Conservation (phyloP, 177 flowering plant species). For the Vitis hybrid region DNA sequence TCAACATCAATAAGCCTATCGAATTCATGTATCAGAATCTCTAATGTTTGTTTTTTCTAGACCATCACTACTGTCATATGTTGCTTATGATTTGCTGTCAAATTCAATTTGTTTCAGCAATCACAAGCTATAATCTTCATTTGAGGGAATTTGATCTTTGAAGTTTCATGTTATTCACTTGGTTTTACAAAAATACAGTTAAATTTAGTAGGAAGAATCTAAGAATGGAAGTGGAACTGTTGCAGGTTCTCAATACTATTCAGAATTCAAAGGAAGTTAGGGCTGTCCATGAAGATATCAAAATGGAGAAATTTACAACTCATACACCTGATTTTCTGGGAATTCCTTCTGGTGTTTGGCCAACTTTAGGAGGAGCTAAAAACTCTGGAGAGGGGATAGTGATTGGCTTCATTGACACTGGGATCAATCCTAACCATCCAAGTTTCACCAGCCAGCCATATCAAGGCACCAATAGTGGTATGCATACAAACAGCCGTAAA, state of each 20-base stretch:
- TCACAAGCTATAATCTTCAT: neutral
- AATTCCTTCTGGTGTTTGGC: constrained; percentile 48
- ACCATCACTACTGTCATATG: neutral
- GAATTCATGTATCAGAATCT: neutral
- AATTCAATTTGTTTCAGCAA: too few species aligned
- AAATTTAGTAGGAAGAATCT: neutral
- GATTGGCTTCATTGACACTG: constrained; percentile 58
- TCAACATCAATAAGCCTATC: neutral
- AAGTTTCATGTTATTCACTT: too few species aligned
- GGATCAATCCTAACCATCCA: constrained; percentile 56
- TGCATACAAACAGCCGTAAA: constrained; percentile 13
- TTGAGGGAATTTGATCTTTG: too few species aligned
- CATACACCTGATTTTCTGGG: constrained; percentile 55
- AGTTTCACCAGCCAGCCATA: constrained; percentile 30
- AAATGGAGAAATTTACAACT: constrained; percentile 49
- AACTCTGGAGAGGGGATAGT: constrained; percentile 51
- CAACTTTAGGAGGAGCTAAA: constrained; percentile 37
- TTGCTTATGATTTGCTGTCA: neutral
- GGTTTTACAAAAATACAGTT: too few species aligned
- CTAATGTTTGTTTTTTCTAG: neutral
- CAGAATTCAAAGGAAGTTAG: constrained; percentile 36
- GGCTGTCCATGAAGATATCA: constrained; percentile 43
- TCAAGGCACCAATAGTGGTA: neutral
- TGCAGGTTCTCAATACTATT: constrained; percentile 35
- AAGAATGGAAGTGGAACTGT: neutral